phyloP scores from a whole-genome alignment of 768 basidiomycete species.

The Panellus pusillus region DNA sequence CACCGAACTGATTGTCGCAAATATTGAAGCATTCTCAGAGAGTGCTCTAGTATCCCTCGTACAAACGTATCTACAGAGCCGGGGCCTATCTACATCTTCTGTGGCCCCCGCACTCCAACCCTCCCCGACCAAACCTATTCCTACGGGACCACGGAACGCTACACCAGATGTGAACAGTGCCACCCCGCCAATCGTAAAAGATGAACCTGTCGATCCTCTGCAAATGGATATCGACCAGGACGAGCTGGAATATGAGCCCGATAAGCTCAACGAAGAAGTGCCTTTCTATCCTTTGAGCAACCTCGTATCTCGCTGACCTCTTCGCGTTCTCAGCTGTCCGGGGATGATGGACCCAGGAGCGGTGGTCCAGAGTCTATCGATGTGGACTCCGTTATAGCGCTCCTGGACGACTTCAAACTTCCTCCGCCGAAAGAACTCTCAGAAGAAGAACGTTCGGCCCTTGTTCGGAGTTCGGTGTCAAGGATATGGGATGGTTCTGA shows the following conservation, averaged over 20 bases:
- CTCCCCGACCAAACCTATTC: constrained; percentile 11
- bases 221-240: constrained; percentile 96
- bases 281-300: not conserved
- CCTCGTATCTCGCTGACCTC: not conserved
- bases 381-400: constrained; percentile 35
- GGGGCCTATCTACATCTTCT: constrained; percentile 30
- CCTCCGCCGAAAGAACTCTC: constrained; percentile 71
- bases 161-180: constrained; percentile 12
- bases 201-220: constrained; percentile 83
- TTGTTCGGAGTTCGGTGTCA: constrained; percentile 57
- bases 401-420: constrained; percentile 69
- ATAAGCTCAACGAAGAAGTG: constrained; percentile 75
- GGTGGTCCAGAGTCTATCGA: constrained; percentile 34
- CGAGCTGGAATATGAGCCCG: constrained; percentile 86
- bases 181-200: constrained; percentile 45
- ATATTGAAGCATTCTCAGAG: constrained; percentile 76
- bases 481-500: constrained; percentile 75
- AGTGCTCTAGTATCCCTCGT: constrained; percentile 62
- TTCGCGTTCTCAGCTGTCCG: constrained; percentile 51
- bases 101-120: constrained; percentile 20
- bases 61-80: constrained; percentile 60
- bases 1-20: constrained; percentile 86
- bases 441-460: constrained; percentile 52
- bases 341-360: constrained; percentile 39
- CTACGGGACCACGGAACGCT: constrained; percentile 8